A percentile compares a stretch with the other conserved stretches of the same genome.
Conservation (phyloP, 1,284 basidiomycete genomes). For the Cryptococcus hybrid region DNA sequence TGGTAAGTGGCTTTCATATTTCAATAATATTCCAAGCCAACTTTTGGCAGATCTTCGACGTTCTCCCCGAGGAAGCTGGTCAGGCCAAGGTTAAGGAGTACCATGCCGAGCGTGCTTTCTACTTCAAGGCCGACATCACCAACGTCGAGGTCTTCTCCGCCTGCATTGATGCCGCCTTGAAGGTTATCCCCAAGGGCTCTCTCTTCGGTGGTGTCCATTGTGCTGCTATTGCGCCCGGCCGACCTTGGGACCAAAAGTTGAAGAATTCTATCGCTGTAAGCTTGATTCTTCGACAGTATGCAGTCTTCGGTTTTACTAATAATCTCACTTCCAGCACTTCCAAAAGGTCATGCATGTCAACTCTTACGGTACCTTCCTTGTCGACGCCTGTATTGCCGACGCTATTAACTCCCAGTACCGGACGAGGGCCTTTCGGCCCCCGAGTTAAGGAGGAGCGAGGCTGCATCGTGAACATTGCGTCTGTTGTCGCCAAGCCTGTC, state of each 20-base stretch:
- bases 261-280: conserved; percentile 1
- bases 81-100: conserved; percentile 15
- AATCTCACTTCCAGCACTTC: conserved; percentile 3
- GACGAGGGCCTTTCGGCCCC: conserved; percentile 13
- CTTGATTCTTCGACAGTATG: too few relatives aligned
- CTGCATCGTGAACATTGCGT: conserved; percentile 34
- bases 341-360: conserved; percentile 26
- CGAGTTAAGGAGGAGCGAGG: conserved; percentile 29
- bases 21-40: neutral
- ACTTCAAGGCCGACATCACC: conserved; percentile 19
- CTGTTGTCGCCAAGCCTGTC: conserved; percentile 24
- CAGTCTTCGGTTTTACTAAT: too few relatives aligned
- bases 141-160: neutral
- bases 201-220: conserved; percentile 33
- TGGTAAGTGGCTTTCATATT: conserved; percentile 1
- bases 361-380: conserved; percentile 30
- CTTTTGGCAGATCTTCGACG: neutral
- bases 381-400: conserved; percentile 30
- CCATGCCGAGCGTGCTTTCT: conserved; percentile 19
- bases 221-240: conserved; percentile 22
- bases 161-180: conserved; percentile 10
- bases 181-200: conserved; percentile 22
- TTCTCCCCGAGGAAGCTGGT: conserved; percentile 2
- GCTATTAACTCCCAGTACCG: conserved; percentile 36
- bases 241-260: conserved; percentile 19